phyloP scores from a whole-genome alignment of 495 filamentous ascomycete species.

The Penicillium manginii region DNA sequence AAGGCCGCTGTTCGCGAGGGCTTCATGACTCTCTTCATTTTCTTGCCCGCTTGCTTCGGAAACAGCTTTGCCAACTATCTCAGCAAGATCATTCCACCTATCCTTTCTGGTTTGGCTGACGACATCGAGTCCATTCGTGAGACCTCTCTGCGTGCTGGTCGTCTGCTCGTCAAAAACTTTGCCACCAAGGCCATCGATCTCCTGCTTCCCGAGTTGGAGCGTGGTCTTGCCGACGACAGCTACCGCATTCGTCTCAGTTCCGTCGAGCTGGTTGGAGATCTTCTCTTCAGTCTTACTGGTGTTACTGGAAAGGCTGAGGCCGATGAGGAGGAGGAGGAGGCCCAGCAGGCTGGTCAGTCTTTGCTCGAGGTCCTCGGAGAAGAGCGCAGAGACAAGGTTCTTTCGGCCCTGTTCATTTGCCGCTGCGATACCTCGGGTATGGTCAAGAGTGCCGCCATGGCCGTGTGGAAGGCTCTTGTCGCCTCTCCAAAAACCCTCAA shows the following conservation, averaged over 20 bases:
- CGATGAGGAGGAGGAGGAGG: constrained; percentile 78
- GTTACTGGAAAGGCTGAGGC: constrained; percentile 83
- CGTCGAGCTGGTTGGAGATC: constrained; percentile 93
- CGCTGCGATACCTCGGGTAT: constrained; percentile 94
- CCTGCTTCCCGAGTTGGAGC: constrained; percentile 90
- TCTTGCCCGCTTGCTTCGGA: constrained; percentile 97
- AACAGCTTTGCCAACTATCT: constrained; percentile 98
- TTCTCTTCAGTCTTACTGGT: constrained; percentile 96
- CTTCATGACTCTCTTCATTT: constrained; percentile 99
- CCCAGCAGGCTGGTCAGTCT: constrained; percentile 84
- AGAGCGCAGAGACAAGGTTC: constrained; percentile 91
- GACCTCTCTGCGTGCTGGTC: constrained; percentile 87
- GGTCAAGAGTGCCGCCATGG: constrained; percentile 87
- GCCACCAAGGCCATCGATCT: constrained; percentile 92
- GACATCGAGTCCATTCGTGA: constrained; percentile 95
- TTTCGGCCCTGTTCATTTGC: constrained; percentile 95
- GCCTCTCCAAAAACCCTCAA: constrained; percentile 91
- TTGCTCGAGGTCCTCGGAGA: constrained; percentile 91
- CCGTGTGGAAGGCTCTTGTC: constrained; percentile 95
- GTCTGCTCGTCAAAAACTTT: constrained; percentile 96
- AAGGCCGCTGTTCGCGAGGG: constrained; percentile 92
- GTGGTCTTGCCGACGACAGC: constrained; percentile 91
- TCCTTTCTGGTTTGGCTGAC: constrained; percentile 91
- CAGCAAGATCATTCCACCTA: constrained; percentile 93
- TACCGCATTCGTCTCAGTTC: constrained; percentile 97